Percentiles rank a stretch among this genome's conserved stretches.
These are phyloP conservation scores for Brassica incana DNA, from an alignment of 345 rosid genomes.

Conservation along the genomic window DNA sequence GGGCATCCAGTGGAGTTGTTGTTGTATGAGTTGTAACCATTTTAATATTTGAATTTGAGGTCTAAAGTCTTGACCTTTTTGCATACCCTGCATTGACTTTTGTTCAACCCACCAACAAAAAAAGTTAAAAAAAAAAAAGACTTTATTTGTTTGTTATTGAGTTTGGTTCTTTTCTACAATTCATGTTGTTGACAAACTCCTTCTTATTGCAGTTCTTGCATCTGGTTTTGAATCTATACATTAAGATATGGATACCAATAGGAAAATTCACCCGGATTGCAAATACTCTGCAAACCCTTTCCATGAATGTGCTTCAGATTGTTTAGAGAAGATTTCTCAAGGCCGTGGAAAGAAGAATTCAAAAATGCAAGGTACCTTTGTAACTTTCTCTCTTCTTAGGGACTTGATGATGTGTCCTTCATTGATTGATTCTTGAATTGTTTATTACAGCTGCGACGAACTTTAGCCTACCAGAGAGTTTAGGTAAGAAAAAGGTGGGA, in stretches of 20 bases:
- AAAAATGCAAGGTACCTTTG: constrained; percentile 33
- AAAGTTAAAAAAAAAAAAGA: too few species aligned
- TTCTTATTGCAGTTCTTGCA: constrained; percentile 7
- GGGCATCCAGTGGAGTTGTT: constrained; percentile 15
- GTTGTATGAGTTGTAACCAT: constrained; percentile 12
- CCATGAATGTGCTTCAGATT: constrained; percentile 41
- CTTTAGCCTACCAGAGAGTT: constrained; percentile 52
- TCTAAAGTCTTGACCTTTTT: constrained; percentile 25
- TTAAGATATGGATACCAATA: constrained; percentile 23
- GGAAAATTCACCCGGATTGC: constrained; percentile 36
- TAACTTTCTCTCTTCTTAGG: not conserved
- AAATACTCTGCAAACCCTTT: constrained; percentile 25
- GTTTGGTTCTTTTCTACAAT: constrained; percentile 8
- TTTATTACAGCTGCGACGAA: constrained; percentile 49
- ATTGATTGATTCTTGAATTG: constrained; percentile 18
- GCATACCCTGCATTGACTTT: constrained; percentile 8
- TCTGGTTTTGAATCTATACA: not conserved
- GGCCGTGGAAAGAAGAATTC: constrained; percentile 36
- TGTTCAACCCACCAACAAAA: constrained; percentile 4
- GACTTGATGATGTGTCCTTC: not conserved
- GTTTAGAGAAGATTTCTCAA: constrained; percentile 40
- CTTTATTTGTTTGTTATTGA: not conserved
- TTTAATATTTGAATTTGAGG: constrained; percentile 12
- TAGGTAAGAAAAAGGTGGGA: constrained; percentile 61
- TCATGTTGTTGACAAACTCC: not conserved